These are phyloP conservation scores for Colletotrichum gigasporum DNA, from an alignment of 2,329 filamentous ascomycete genomes.

Conservation along the genomic window DNA sequence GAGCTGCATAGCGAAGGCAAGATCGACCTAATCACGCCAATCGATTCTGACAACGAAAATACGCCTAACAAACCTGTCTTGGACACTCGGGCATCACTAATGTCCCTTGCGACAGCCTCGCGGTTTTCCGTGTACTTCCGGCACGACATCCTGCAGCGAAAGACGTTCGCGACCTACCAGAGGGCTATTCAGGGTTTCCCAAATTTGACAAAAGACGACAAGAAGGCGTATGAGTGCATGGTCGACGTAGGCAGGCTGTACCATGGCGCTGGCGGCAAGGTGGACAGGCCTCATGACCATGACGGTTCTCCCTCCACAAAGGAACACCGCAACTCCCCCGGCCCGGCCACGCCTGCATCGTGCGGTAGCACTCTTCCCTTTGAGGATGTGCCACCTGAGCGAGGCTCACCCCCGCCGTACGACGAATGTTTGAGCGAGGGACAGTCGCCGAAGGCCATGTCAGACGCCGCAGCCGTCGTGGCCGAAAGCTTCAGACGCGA, in stretches of 20 bases:
- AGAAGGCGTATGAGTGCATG: conserved; percentile 2
- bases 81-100: neutral
- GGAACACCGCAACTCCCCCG: neutral
- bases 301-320: neutral
- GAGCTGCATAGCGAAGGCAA: neutral
- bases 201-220: neutral
- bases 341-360: neutral
- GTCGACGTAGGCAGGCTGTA: neutral
- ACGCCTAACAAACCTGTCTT: neutral
- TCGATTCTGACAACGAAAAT: neutral
- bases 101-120: neutral
- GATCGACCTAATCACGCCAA: neutral
- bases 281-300: neutral
- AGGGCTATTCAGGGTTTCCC: neutral
- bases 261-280: neutral
- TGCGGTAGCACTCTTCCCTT: conserved; percentile 15
- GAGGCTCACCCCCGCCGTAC: conserved; percentile 5
- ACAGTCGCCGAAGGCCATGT: neutral
- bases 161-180: neutral
- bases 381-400: neutral
- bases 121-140: conserved; percentile 11
- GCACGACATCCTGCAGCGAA: neutral
- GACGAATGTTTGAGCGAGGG: neutral
- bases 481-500: neutral
- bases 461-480: neutral